A percentile compares a stretch with the other conserved stretches of the same genome.
Evolutionary conservation across 2,329 filamentous ascomycete genomes (phyloP).

Genomic region (Helotiales sp.): DNA sequence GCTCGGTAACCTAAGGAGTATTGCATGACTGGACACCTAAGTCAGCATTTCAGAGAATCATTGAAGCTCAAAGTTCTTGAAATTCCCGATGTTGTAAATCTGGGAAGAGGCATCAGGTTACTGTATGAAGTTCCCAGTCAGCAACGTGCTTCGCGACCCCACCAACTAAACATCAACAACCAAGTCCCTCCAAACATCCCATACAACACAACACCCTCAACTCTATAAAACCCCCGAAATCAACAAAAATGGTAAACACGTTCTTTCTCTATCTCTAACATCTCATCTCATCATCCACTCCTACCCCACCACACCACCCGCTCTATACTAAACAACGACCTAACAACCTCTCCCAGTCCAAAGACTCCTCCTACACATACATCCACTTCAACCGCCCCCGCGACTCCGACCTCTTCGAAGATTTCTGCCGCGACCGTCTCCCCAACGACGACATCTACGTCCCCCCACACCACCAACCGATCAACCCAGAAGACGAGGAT

Average conservation of each 20-base stretch:
- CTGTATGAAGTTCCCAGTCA: neutral
- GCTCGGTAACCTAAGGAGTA: too few species aligned
- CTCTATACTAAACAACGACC: neutral
- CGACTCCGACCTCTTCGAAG: constrained; percentile 78
- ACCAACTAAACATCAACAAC: neutral
- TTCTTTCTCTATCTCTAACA: too few species aligned
- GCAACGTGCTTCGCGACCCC: neutral
- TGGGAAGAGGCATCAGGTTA: neutral
- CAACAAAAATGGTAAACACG: neutral
- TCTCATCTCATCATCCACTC: too few species aligned
- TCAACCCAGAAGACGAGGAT: constrained; percentile 87
- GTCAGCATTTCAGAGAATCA: too few species aligned
- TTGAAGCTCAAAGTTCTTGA: too few species aligned
- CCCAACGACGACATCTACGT: constrained; percentile 82
- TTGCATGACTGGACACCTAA: too few species aligned
- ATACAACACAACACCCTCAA: neutral
- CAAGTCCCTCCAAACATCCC: neutral
- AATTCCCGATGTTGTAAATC: neutral
- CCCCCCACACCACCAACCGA: constrained; percentile 74
- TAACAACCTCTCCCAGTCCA: constrained; percentile 40
- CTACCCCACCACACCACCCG: neutral
- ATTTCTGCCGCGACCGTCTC: constrained; percentile 69
- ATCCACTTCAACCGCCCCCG: constrained; percentile 72
- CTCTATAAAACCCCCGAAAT: neutral
- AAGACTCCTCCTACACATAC: constrained; percentile 74